Conservation (phyloP, 2,329 filamentous ascomycete genomes). For the Rachicladosporium sp. region DNA sequence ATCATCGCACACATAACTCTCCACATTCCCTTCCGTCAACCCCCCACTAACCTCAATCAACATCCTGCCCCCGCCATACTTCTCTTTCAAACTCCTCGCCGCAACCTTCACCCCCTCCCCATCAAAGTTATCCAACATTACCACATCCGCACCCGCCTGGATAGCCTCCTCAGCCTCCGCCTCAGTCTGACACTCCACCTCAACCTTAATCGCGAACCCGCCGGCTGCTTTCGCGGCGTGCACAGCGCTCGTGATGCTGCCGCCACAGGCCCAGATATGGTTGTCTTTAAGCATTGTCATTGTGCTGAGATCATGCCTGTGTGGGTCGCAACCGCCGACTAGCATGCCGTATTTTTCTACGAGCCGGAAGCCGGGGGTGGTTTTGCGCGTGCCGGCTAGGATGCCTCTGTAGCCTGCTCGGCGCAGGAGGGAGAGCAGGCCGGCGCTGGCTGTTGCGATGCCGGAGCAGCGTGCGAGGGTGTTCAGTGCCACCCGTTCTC, state of each 20-base stretch:
- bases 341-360: slow-evolving; percentile 99
- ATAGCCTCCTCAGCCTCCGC: slow-evolving; percentile 86
- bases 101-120: slow-evolving; percentile 64
- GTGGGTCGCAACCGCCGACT: slow-evolving; percentile 80
- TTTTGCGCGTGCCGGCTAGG: slow-evolving; percentile 92
- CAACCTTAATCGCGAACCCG: slow-evolving; percentile 86
- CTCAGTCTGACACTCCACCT: slow-evolving; percentile 87
- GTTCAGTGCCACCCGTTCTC: slow-evolving; percentile 86
- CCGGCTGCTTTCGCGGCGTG: slow-evolving; percentile 68
- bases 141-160: slow-evolving; percentile 77
- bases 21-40: slow-evolving; percentile 72
- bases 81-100: slow-evolving; percentile 62
- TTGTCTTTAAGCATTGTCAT: slow-evolving; percentile 99
- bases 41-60: slow-evolving; percentile 89
- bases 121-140: slow-evolving; percentile 96
- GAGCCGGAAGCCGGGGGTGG: slow-evolving; percentile 84
- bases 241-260: slow-evolving; percentile 75
- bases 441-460: slow-evolving; percentile 54
- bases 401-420: slow-evolving; percentile 63
- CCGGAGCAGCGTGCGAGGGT: slow-evolving; percentile 82
- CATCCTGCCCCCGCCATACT: slow-evolving; percentile 57
- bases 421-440: slow-evolving; percentile 40
- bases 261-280: slow-evolving; percentile 80
- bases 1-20: slow-evolving; percentile 64
- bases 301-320: slow-evolving; percentile 72